Conservation (phyloP, 1,284 basidiomycete genomes). For the Pascua guehoae region DNA sequence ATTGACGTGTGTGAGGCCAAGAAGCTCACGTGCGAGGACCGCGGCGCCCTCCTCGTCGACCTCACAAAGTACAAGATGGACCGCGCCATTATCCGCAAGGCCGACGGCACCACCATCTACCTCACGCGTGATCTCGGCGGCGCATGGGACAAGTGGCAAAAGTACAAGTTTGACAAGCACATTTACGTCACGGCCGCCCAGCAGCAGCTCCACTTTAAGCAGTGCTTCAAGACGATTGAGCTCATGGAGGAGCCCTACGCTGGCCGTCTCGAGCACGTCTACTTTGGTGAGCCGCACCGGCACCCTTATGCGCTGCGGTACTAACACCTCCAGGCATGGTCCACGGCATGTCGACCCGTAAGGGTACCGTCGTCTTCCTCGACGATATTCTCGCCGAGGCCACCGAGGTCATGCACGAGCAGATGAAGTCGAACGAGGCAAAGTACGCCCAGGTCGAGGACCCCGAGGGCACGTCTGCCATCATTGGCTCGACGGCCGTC, state of each 20-base stretch:
- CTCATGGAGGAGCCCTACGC: constrained; percentile 90
- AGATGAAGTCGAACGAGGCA: constrained; percentile 91
- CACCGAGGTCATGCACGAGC: constrained; percentile 86
- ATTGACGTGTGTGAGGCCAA: constrained; percentile 53
- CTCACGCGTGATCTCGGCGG: constrained; percentile 97
- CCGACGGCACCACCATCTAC: constrained; percentile 95
- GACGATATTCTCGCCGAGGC: constrained; percentile 93
- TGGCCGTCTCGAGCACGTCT: constrained; percentile 75
- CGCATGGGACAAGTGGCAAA: constrained; percentile 85
- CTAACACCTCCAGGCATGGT: constrained; percentile 58
- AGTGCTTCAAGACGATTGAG: constrained; percentile 92
- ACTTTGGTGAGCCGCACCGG: constrained; percentile 79
- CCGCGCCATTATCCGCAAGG: constrained; percentile 85
- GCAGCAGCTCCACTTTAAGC: constrained; percentile 87
- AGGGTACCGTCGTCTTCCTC: constrained; percentile 93
- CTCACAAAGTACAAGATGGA: constrained; percentile 84
- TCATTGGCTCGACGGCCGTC: constrained; percentile 92
- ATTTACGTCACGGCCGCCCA: constrained; percentile 94
- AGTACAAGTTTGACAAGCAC: constrained; percentile 97
- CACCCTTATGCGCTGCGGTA: too few species aligned
- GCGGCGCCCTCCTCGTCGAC: constrained; percentile 73
- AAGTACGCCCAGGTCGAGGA: constrained; percentile 89
- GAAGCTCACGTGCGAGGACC: constrained; percentile 59
- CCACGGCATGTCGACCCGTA: constrained; percentile 94
- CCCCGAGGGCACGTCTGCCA: constrained; percentile 73